Conservation (phyloP, 2,329 filamentous ascomycete genomes). For the Pseudocercospora ulei region DNA sequence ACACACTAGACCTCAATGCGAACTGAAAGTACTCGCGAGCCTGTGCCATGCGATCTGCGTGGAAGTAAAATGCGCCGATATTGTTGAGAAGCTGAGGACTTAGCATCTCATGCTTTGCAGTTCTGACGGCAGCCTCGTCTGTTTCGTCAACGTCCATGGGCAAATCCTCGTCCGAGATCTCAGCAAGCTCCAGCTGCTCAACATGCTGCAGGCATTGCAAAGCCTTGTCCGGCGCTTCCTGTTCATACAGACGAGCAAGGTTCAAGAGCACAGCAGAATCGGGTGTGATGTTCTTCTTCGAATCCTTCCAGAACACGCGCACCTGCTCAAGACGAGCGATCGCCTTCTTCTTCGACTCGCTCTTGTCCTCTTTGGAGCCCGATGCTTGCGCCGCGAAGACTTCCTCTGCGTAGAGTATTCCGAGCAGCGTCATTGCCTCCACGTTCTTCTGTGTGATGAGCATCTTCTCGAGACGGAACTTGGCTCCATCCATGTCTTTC, state of each 20-base stretch:
- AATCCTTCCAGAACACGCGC: constrained; percentile 80
- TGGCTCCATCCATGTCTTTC: constrained; percentile 80
- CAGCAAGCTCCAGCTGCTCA: constrained; percentile 77
- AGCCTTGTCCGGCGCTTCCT: constrained; percentile 75
- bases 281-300: constrained; percentile 69
- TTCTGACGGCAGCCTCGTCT: constrained; percentile 29
- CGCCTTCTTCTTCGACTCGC: constrained; percentile 73
- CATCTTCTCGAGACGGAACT: constrained; percentile 88
- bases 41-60: constrained; percentile 67
- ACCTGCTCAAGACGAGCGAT: constrained; percentile 75
- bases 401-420: constrained; percentile 87
- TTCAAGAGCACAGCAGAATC: constrained; percentile 86
- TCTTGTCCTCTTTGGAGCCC: constrained; percentile 75
- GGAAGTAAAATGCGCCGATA: constrained; percentile 90
- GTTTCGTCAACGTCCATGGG: constrained; percentile 38
- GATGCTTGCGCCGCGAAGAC: constrained; percentile 68
- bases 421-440: constrained; percentile 85
- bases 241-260: constrained; percentile 81
- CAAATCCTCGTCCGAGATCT: constrained; percentile 60
- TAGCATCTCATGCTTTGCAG: constrained; percentile 61
- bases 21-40: constrained; percentile 85
- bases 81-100: constrained; percentile 93
- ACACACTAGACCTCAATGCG: constrained; percentile 79
- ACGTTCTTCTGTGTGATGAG: constrained; percentile 56
- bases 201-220: constrained; percentile 85